Conservation (phyloP, 257 asterid species). For the Dorcoceras hygrometricum region DNA sequence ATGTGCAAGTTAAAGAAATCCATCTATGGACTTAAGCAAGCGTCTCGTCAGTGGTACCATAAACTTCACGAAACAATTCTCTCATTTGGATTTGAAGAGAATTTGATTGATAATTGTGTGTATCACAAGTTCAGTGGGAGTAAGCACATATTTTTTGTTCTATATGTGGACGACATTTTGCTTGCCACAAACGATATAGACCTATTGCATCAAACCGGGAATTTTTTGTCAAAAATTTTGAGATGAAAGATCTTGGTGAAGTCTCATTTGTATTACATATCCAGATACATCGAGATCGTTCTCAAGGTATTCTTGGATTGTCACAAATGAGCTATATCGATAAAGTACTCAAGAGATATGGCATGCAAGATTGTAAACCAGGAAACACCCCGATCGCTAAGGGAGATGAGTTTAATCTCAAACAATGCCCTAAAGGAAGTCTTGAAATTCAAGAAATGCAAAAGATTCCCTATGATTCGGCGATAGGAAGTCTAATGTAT, state of each 20-base stretch:
- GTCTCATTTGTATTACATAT: too few species aligned
- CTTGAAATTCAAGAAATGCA: too few species aligned
- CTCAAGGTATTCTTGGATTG: too few species aligned
- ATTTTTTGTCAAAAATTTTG: too few species aligned
- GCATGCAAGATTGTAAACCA: background rate
- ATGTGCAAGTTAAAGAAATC: background rate
- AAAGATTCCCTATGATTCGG: background rate
- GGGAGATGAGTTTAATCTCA: background rate
- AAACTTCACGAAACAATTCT: background rate
- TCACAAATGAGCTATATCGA: background rate
- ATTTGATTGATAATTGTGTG: too few species aligned
- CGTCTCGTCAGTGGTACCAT: background rate
- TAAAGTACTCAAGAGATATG: background rate
- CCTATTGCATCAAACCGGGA: too few species aligned
- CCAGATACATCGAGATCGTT: too few species aligned
- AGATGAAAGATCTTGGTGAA: too few species aligned
- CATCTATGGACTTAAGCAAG: background rate
- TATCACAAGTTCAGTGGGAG: too few species aligned
- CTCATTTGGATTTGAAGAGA: too few species aligned
- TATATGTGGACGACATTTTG: background rate
- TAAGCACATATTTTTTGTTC: too few species aligned
- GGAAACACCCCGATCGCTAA: background rate
- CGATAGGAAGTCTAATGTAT: background rate
- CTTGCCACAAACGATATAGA: too few species aligned
- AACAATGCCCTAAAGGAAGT: background rate